Evolutionary conservation across 1,284 basidiomycete species (phyloP), one percentile per base, ranked within the genome.

Genomic region (Sphagnurus paluster): DNA sequence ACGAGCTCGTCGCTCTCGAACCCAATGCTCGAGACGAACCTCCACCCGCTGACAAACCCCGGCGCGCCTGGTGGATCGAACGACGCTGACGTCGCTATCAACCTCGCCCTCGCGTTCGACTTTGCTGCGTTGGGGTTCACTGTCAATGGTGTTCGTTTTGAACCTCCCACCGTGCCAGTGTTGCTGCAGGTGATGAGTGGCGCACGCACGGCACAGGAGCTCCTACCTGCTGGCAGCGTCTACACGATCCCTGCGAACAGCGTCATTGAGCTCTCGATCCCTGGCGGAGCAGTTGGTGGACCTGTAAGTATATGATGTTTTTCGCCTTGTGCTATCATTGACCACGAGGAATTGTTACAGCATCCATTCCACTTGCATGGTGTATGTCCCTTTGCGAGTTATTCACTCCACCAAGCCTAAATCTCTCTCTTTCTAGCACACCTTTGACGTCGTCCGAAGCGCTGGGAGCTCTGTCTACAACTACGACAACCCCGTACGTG

Each of bases 121-220:
- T 40, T 48, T 16, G 29, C 26, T 1, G 47, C 42, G 2, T 39
- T 51, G 1, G 39, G 47, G n/a, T 71, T 65, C 56, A 43, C 46
- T 4, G 52, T 71, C 10, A 70, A 70, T 33, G 61, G 61, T 7
- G 56, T 44, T 10, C 44, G 55, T 1, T 71, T 63, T 52, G 20
- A 42, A 2, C 60, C 64, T 2, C 69, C 68, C 0, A 55, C 58
- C 2, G 53, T 63, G 0, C 68, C 67, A 1, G 66, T 67, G 1
- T 56, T 70, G 1, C 57, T 68, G 1, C 76, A 79, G 48, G 71
- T 79, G 23, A 52, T 79, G 19, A 76, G 68, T 37, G 77, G 77
- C 3, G 60, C 63, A 11, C 50, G 53, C 13, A 36, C 51, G 4
- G 61, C 72, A 0, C 54, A 65, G 25, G 60, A 67, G 5, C 54